Percentiles rank a stretch among this genome's conserved stretches.
These are phyloP conservation scores for Apiotrichum gamsii DNA, from an alignment of 1,284 basidiomycete species.

Conservation along the genomic window DNA sequence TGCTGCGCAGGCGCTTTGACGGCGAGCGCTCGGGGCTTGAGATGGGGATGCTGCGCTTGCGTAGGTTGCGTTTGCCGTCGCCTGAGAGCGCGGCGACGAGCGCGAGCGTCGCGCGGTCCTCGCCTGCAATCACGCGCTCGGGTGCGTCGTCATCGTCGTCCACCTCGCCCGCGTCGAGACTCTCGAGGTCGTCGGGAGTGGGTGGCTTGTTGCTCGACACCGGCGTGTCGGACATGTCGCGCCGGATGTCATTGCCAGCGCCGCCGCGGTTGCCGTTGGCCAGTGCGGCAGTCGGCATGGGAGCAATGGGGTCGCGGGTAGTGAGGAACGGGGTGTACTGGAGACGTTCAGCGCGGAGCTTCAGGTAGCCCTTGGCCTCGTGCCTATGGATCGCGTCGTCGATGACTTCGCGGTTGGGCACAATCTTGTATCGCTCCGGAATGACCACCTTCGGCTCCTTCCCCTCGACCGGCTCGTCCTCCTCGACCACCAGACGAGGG, in stretches of 20 bases:
- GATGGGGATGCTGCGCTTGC: slow-evolving; percentile 19
- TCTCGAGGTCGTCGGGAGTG: slow-evolving; percentile 10
- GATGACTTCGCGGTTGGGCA: slow-evolving; percentile 71
- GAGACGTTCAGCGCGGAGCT: slow-evolving; percentile 73
- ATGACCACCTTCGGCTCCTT: slow-evolving; percentile 49
- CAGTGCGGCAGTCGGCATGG: not conserved
- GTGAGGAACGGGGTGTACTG: slow-evolving; percentile 94
- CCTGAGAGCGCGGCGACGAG: slow-evolving; percentile 31
- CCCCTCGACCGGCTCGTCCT: slow-evolving; percentile 5
- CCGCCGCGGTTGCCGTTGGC: slow-evolving; percentile 1
- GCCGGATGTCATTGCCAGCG: too few species aligned
- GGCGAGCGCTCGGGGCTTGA: slow-evolving; percentile 4
- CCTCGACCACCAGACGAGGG: not conserved
- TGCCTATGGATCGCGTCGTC: slow-evolving; percentile 61
- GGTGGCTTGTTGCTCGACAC: slow-evolving; percentile 10
- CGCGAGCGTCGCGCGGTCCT: slow-evolving; percentile 36
- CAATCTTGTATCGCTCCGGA: slow-evolving; percentile 67
- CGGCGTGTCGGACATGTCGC: not conserved
- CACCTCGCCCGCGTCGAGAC: not conserved
- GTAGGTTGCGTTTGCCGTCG: slow-evolving; percentile 25
- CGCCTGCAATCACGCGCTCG: slow-evolving; percentile 20
- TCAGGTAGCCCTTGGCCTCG: slow-evolving; percentile 74
- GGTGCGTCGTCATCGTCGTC: not conserved
- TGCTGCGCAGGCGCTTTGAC: slow-evolving; percentile 6
- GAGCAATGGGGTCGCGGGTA: slow-evolving; percentile 18